phyloP scores from a whole-genome alignment of 2,329 filamentous ascomycete genomes.

The Venturiaceae sp. region DNA sequence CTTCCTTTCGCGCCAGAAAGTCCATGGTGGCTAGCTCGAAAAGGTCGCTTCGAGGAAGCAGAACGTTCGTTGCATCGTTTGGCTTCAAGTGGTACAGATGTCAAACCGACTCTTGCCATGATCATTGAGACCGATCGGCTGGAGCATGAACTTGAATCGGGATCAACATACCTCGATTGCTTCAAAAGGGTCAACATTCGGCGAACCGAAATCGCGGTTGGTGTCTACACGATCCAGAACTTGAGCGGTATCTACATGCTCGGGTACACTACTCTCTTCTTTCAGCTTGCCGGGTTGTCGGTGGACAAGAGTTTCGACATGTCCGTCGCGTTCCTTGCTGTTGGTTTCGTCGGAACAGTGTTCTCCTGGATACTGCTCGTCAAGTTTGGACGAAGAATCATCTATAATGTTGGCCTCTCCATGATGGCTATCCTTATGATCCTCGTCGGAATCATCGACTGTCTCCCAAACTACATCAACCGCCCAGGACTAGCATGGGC shows the following conservation, averaged over 20 bases:
- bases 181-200: constrained; percentile 72
- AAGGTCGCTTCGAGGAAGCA: constrained; percentile 53
- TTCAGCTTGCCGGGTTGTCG: constrained; percentile 35
- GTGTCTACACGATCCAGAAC: constrained; percentile 41
- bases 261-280: constrained; percentile 40
- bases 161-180: constrained; percentile 70
- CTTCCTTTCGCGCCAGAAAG: constrained; percentile 61
- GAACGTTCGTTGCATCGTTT: constrained; percentile 57
- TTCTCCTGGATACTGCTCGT: constrained; percentile 79
- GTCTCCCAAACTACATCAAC: neutral
- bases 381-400: constrained; percentile 57
- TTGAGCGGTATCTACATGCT: constrained; percentile 36
- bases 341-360: constrained; percentile 71
- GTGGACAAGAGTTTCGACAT: constrained; percentile 35
- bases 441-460: constrained; percentile 49
- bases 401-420: constrained; percentile 65
- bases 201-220: constrained; percentile 62
- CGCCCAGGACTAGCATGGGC: constrained; percentile 46
- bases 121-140: constrained; percentile 83
- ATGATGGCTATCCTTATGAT: constrained; percentile 56
- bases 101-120: constrained; percentile 65
- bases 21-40: constrained; percentile 68
- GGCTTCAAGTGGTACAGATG: constrained; percentile 62
- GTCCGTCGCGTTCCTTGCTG: constrained; percentile 47
- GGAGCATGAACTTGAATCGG: constrained; percentile 65